Conservation (phyloP, 1,284 basidiomycete species). For the Blastosporella zonata region DNA sequence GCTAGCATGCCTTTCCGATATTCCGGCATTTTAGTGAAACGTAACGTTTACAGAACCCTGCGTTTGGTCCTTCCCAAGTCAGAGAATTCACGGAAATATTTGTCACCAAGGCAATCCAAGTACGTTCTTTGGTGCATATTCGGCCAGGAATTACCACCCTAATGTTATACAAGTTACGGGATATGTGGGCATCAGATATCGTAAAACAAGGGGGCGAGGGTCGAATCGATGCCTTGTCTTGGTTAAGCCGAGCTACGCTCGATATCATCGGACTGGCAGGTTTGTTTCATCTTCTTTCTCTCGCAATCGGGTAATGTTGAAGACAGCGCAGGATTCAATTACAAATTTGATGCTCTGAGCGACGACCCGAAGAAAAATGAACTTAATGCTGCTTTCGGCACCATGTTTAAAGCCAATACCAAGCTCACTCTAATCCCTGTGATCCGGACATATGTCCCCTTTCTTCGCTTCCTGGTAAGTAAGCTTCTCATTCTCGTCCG, state of each 20-base stretch:
- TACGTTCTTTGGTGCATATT: slow-evolving; percentile 23
- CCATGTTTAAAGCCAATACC: slow-evolving; percentile 33
- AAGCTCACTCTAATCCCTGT: slow-evolving; percentile 27
- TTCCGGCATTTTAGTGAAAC: neutral
- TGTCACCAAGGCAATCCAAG: slow-evolving; percentile 48
- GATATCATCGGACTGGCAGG: slow-evolving; percentile 72
- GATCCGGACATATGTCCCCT: slow-evolving; percentile 37
- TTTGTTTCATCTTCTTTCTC: slow-evolving; percentile 16
- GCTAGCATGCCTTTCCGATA: neutral
- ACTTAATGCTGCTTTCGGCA: slow-evolving; percentile 46
- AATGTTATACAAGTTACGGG: slow-evolving; percentile 35
- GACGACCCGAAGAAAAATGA: slow-evolving; percentile 36
- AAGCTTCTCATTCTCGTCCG: neutral
- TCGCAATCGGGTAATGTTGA: neutral
- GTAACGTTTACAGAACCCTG: slow-evolving; percentile 49
- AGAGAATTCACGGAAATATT: slow-evolving; percentile 55
- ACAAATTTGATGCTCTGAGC: slow-evolving; percentile 56
- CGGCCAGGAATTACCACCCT: slow-evolving; percentile 6
- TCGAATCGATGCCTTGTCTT: slow-evolving; percentile 48
- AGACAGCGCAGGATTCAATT: slow-evolving; percentile 54
- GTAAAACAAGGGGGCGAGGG: slow-evolving; percentile 25
- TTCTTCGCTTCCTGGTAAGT: slow-evolving; percentile 41
- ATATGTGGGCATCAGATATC: slow-evolving; percentile 39
- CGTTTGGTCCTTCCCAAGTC: slow-evolving; percentile 55
- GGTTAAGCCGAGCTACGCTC: slow-evolving; percentile 56